Base-by-base conservation (phyloP, 2,329 filamentous ascomycete species). In the Alternaria atra region DNA sequence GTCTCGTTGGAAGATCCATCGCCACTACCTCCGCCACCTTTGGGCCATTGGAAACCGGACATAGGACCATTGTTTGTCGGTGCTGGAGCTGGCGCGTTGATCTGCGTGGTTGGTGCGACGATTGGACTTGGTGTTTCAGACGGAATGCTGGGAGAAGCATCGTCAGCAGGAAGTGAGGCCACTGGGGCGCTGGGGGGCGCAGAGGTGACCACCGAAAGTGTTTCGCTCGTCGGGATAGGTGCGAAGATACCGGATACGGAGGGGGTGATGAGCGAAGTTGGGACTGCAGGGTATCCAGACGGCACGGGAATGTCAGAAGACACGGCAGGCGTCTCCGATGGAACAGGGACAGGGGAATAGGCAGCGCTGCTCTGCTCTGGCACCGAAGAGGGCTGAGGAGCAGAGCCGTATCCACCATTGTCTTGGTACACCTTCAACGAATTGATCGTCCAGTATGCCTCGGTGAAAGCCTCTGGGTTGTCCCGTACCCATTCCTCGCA, bases 381-480 rank as follows among this genome's bases (percentile, higher is more conserved):
- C 3, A 47, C 52, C n/a, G 59, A 47, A 10, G 70, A 60, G 37
- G 60, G 42, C 23, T 56, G 56, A 23, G 70, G 65, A 27, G 39
- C 32, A 12, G 60, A 48, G 12, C 60, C 48, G 8, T 67, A 43
- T 2, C 69, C 70, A 20, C 69, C 70, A n/a, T 74, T 68, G 27
- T 75, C 66, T 56, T 74, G 66, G 64, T 80, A 80, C 0, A 80
- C 77, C 64, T 79, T 80, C 52, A 80, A 57, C 6, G 77, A 73
- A 35, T 80, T 80, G 79, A 97, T 85, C 61, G 87, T 80, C 91
- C 92, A 97, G 81, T 90, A 96, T 1, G 91, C 86, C 25, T 94
- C 85, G 20, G 80, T 74, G 76, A 95, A 97, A 12, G 84, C 91
- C 8, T 79, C 72, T 0, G 93, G 91, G 77, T 94, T 91, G 68